Percentiles rank a stretch among this genome's conserved stretches.
phyloP scores from a whole-genome alignment of 805 yeast genomes.

The Komagataella pastoris region DNA sequence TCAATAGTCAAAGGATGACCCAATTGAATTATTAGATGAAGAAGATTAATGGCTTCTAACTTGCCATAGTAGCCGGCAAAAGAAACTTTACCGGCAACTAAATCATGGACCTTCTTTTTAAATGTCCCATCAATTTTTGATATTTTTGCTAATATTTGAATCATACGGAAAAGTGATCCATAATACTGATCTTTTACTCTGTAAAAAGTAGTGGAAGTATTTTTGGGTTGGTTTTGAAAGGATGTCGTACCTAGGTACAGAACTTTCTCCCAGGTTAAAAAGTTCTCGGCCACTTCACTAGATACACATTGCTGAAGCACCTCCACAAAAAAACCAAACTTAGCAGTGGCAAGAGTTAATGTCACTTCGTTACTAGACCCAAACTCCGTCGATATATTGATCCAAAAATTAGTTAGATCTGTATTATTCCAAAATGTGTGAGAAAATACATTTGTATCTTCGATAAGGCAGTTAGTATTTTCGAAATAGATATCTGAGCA shows the following conservation, averaged over 20 bases:
- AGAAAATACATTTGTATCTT: background rate
- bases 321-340: constrained; percentile 11
- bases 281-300: constrained; percentile 9
- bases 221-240: constrained; percentile 9
- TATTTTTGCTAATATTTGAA: background rate
- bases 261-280: constrained; percentile 10
- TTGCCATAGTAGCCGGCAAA: background rate
- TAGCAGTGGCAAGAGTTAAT: constrained; percentile 10
- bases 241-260: constrained; percentile 7
- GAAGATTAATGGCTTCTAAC: background rate
- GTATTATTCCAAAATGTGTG: constrained; percentile 12
- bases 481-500: background rate
- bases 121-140: background rate
- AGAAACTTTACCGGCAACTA: background rate
- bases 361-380: constrained; percentile 7
- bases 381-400: constrained; percentile 6
- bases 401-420: constrained; percentile 9
- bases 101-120: background rate
- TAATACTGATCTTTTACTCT: constrained; percentile 26
- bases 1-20: background rate
- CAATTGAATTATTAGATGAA: background rate
- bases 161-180: constrained; percentile 15
- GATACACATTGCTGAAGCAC: constrained; percentile 11
- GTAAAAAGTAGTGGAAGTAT: constrained; percentile 20
- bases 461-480: background rate